These are phyloP conservation scores for Podospora comata DNA, from an alignment of 495 filamentous ascomycete genomes.

Conservation along the genomic window DNA sequence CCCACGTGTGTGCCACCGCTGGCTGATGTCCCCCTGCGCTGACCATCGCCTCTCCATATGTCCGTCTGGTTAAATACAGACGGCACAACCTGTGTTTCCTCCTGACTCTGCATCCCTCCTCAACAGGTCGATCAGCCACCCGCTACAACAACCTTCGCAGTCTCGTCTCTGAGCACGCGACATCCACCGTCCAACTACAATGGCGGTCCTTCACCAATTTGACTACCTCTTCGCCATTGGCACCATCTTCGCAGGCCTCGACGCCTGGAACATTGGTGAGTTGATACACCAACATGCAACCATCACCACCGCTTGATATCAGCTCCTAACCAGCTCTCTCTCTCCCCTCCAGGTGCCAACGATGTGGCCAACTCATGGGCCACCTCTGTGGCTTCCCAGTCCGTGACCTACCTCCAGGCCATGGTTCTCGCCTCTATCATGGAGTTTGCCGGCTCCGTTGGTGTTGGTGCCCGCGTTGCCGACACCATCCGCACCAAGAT, in stretches of 20 bases:
- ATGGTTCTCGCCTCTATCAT: conserved; percentile 65
- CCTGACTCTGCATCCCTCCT: conserved; percentile 1
- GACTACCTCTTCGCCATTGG: conserved; percentile 73
- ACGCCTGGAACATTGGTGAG: conserved; percentile 65
- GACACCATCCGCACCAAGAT: conserved; percentile 67
- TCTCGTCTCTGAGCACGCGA: conserved; percentile 14
- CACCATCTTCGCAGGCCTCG: conserved; percentile 71
- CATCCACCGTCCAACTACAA: conserved; percentile 8
- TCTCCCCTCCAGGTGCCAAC: conserved; percentile 44
- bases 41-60: background rate
- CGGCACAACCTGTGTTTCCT: background rate
- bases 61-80: conserved; percentile 10
- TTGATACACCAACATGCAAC: background rate
- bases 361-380: conserved; percentile 80
- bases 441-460: conserved; percentile 64
- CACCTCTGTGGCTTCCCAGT: conserved; percentile 66
- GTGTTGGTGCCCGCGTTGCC: conserved; percentile 61
- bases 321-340: background rate
- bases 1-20: conserved; percentile 11
- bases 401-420: conserved; percentile 62
- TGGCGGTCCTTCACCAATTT: conserved; percentile 51
- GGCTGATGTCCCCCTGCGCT: background rate
- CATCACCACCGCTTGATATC: conserved; percentile 1
- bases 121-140: conserved; percentile 12
- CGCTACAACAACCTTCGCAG: conserved; percentile 5